phyloP scores from a whole-genome alignment of 305 asterid genomes.

The Vinca major region DNA sequence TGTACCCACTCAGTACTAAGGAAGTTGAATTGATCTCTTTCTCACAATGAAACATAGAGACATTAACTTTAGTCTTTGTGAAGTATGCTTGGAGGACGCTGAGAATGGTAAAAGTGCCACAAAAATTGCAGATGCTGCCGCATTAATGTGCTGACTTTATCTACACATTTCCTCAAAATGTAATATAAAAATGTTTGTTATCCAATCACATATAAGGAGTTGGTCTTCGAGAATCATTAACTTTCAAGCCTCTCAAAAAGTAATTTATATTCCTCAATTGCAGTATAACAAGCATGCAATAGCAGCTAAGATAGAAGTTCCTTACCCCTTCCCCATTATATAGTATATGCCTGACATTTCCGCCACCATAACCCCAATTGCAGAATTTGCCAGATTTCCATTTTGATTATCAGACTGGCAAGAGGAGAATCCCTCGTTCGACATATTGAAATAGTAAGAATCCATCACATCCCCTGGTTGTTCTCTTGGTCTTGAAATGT shows the following conservation, averaged over 20 bases:
- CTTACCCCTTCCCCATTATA: conserved; percentile 65
- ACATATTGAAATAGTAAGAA: conserved; percentile 22
- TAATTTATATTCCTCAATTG: neutral
- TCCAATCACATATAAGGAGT: neutral
- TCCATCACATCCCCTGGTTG: conserved; percentile 25
- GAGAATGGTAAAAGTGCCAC: neutral
- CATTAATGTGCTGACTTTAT: no score
- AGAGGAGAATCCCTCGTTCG: conserved; percentile 30
- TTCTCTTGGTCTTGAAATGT: conserved; percentile 30
- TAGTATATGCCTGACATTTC: conserved; percentile 64
- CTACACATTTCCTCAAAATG: no score
- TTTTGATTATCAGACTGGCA: conserved; percentile 24
- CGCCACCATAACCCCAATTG: conserved; percentile 47
- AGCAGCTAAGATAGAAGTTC: conserved; percentile 4
- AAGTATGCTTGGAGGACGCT: no score
- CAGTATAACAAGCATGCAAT: neutral
- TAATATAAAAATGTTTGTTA: neutral
- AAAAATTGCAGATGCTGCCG: no score
- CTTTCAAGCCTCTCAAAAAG: neutral
- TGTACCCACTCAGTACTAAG: neutral
- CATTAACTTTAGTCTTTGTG: no score
- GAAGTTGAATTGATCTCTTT: neutral
- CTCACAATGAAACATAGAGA: neutral
- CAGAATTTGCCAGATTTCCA: conserved; percentile 28
- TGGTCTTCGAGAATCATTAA: neutral